Evolutionary conservation across 768 basidiomycete genomes (phyloP), one percentile per base, ranked within the genome.

Genomic region (Tephrocybe rancida): DNA sequence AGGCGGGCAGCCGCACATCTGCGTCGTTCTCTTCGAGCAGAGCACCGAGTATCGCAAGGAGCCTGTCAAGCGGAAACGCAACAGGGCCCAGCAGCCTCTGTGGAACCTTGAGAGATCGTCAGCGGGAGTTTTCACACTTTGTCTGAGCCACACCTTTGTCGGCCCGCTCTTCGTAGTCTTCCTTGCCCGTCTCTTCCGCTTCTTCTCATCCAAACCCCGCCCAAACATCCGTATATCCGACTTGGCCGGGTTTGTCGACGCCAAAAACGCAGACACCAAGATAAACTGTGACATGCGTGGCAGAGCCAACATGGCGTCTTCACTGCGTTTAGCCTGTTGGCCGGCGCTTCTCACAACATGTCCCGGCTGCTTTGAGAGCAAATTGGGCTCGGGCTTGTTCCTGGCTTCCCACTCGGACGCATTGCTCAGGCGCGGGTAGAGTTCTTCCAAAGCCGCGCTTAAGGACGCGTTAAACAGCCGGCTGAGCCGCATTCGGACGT

Each of bases 221-320:
- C 89, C 88, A 68, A 97, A 92, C 82, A 96, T 86, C 32, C 90
- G 76, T 57, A 92, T 30, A 68, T 95, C 94, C 8, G 84, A 86
- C 62, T 85, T 87, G 0, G 85, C 68, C 2, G 94, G 93, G 62
- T 96, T 97, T 37, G 87, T 88, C 37, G 91, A 92, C 5, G 92
- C 91, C 35, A 94, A 70, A 63, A 86, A 96, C 19, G 51, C 47
- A 44, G 58, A 50, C 5, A 59, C 54, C 25, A 59, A 32, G 5
- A 59, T 59, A 26, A 56, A 59, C 19, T 46, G 49, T 88, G 85
- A 84, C 77, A 90, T 82, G 3, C 81, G 78, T 1, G 87, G 85
- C 30, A 88, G 72, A 18, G 73, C 68, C 3, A 66, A 65, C 14
- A 74, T 63, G 24, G 61, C 64, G 39, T 62, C 49, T 16, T 51